Evolutionary conservation across 768 basidiomycete genomes (phyloP).

Genomic region (Dendrothele bispora): DNA sequence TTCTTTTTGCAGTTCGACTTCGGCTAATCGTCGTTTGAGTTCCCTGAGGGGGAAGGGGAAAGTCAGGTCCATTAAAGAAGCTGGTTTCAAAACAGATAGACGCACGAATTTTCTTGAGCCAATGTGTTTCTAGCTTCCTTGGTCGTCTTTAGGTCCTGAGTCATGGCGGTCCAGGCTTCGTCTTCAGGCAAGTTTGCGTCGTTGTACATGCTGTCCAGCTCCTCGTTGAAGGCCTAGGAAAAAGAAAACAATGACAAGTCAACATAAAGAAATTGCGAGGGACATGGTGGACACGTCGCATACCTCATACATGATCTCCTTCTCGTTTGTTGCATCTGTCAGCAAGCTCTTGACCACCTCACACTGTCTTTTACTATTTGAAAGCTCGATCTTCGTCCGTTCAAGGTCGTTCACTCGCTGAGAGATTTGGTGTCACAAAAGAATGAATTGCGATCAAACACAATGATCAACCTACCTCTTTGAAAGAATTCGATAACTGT

Average conservation of each 20-base stretch:
- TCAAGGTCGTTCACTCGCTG: constrained; percentile 69
- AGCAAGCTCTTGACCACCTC: constrained; percentile 79
- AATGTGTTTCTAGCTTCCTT: constrained; percentile 78
- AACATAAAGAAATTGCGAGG: background rate
- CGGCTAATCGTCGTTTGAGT: constrained; percentile 67
- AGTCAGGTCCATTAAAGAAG: constrained; percentile 2
- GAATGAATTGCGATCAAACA: background rate
- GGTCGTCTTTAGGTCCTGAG: constrained; percentile 66
- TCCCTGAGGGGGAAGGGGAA: constrained; percentile 44
- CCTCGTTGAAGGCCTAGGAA: constrained; percentile 87
- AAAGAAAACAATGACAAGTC: background rate
- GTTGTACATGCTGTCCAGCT: constrained; percentile 88
- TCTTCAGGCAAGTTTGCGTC: constrained; percentile 79
- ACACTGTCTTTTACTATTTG: constrained; percentile 69
- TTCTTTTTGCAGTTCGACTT: constrained; percentile 73
- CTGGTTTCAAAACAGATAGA: constrained; percentile 13
- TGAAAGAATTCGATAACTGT: constrained; percentile 48
- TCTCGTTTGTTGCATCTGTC: constrained; percentile 77
- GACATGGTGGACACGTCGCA: constrained; percentile 14
- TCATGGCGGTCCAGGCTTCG: constrained; percentile 82
- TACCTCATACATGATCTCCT: constrained; percentile 93
- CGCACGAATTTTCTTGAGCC: constrained; percentile 79
- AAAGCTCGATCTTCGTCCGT: constrained; percentile 60
- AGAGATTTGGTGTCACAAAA: background rate
- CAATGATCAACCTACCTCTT: constrained; percentile 46